Base-by-base conservation (phyloP, 2,329 filamentous ascomycete genomes). In the Boeremia exigua region DNA sequence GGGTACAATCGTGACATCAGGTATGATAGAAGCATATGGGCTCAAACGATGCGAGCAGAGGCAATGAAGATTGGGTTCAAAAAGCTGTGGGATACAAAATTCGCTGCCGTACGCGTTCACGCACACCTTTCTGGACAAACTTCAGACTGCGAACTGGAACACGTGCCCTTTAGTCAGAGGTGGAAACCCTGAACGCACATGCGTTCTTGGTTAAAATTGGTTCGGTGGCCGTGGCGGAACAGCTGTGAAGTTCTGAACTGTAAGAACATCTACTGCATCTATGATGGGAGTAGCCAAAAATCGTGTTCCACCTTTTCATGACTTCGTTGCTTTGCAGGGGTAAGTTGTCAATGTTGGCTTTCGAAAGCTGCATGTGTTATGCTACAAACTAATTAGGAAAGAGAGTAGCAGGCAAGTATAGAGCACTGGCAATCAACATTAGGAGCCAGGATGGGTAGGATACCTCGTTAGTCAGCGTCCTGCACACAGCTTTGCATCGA, bases 121-220 rank as follows among this genome's bases (percentile, higher is more conserved):
- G 54, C 54, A 11, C 48, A 45, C 25, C 54, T 57, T 44, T 57
- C 54, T n/a, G 54, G 54, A 39, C 9, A 53, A 57, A 15, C 28
- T 44, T 52, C 54, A 52, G 36, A 17, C 37, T 42, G 48, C 43
- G 39, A 46, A 47, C 42, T 46, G 27, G 50, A 53, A 47, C 54
- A 53, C 8, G 4, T 48, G 14, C 38, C 38, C 12, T 57, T 57
- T 37, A 27, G 44, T 10, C 37, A 29, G 15, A 48, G 8, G 38
- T 57, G 54, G 54, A 53, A 53, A 38, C 29, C 29, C 14, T 56
- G 30, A 48, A 42, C 42, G 47, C 40, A 33, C 28, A 23, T 32
- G 34, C 37, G 36, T 30, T 29, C 28, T 39, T 38, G 28, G 54
- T 17, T 54, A 30, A 38, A 25, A 27, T 48, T 39, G 38, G 45